These are phyloP conservation scores for Fraxinus angustifolia DNA, from an alignment of 305 asterid species.

Conservation along the genomic window DNA sequence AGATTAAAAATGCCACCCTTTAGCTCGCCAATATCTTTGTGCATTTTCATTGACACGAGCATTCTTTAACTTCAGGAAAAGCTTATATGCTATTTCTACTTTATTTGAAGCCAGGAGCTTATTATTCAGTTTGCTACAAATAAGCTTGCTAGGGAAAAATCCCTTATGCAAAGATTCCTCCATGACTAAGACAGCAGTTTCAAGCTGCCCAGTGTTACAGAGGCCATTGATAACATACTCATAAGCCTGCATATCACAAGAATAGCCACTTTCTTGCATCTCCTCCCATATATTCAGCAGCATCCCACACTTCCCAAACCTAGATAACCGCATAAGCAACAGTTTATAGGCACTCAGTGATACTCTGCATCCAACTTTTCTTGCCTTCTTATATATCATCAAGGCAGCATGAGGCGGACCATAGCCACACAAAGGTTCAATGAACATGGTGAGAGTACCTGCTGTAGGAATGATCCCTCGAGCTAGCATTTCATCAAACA, in stretches of 20 bases:
- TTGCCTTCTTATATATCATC: slow-evolving; percentile 70
- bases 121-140: slow-evolving; percentile 74
- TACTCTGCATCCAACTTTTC: slow-evolving; percentile 60
- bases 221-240: slow-evolving; percentile 72
- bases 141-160: slow-evolving; percentile 60
- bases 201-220: slow-evolving; percentile 76
- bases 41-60: slow-evolving; percentile 72
- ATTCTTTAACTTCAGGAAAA: slow-evolving; percentile 53
- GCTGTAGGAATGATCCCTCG: slow-evolving; percentile 57
- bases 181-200: slow-evolving; percentile 62
- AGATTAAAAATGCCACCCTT: slow-evolving; percentile 81
- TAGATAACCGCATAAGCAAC: slow-evolving; percentile 69
- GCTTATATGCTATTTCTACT: slow-evolving; percentile 71
- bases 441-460: slow-evolving; percentile 59
- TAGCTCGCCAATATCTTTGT: slow-evolving; percentile 68
- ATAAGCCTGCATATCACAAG: slow-evolving; percentile 69
- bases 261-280: slow-evolving; percentile 70
- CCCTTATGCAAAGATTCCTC: slow-evolving; percentile 66
- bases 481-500: slow-evolving; percentile 72
- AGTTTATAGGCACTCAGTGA: slow-evolving; percentile 65
- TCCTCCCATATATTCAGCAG: slow-evolving; percentile 66
- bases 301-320: slow-evolving; percentile 86
- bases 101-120: slow-evolving; percentile 60
- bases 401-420: slow-evolving; percentile 94
- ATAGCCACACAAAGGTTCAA: slow-evolving; percentile 65